Evolutionary conservation across 139 green algal species (phyloP).

Genomic region (Closterium sp.): DNA sequence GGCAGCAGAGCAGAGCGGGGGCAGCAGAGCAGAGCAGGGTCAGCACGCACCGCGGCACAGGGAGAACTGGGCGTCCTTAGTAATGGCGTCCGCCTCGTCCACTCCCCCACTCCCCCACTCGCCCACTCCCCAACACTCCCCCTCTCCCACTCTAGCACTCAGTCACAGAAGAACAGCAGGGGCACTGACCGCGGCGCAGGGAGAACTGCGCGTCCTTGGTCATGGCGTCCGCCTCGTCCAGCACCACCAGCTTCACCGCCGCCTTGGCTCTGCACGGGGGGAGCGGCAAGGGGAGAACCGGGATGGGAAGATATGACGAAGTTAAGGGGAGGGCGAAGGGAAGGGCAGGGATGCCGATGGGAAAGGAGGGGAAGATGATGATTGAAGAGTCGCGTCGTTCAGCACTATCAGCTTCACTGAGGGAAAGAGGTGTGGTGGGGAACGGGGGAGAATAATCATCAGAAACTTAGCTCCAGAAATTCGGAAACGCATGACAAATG

Average conservation of each 20-base stretch:
- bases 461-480: too few species aligned
- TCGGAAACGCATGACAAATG: too few species aligned
- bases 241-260: constrained; percentile 82
- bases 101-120: too few species aligned
- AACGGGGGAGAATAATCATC: background rate
- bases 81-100: too few species aligned
- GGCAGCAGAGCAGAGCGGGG: too few species aligned
- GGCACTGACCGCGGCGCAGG: constrained; percentile 75
- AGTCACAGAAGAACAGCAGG: too few species aligned
- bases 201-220: constrained; percentile 97
- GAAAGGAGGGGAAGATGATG: constrained; percentile 21
- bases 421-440: background rate
- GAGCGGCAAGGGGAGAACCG: background rate
- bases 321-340: constrained; percentile 4
- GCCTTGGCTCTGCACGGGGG: constrained; percentile 35
- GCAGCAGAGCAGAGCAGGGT: too few species aligned
- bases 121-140: too few species aligned
- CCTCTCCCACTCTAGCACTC: too few species aligned
- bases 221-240: constrained; percentile 99
- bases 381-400: too few species aligned
- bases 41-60: constrained; percentile 77
- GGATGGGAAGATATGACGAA: background rate
- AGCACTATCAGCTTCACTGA: too few species aligned
- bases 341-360: background rate
- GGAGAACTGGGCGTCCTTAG: constrained; percentile 91